Evolutionary conservation across 2,329 filamentous ascomycete species (phyloP).

Genomic region (Aspergillus sp.): DNA sequence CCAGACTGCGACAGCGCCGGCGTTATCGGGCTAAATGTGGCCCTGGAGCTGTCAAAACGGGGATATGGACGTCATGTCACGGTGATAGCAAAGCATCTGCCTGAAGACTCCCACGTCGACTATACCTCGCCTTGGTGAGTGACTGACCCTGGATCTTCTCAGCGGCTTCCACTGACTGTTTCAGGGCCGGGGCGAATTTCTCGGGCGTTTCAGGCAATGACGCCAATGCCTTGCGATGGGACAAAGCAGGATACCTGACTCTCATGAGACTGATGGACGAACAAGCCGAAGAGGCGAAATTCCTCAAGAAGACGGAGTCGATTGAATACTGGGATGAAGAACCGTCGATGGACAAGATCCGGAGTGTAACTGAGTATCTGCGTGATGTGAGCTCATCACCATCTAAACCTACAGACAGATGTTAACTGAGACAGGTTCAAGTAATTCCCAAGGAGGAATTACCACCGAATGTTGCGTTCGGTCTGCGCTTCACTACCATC

Average conservation of each 20-base stretch:
- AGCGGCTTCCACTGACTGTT: not conserved
- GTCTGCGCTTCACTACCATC: slow-evolving; percentile 37
- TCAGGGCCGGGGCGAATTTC: slow-evolving; percentile 47
- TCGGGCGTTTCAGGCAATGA: slow-evolving; percentile 47
- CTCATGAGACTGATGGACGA: slow-evolving; percentile 38
- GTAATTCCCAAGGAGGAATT: not conserved
- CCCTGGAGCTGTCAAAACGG: slow-evolving; percentile 10
- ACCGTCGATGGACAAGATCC: slow-evolving; percentile 42
- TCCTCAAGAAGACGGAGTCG: slow-evolving; percentile 39
- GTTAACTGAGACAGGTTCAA: not conserved
- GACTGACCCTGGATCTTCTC: not conserved
- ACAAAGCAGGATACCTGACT: slow-evolving; percentile 38
- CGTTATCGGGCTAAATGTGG: slow-evolving; percentile 12
- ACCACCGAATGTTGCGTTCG: slow-evolving; percentile 32
- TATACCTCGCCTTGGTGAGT: slow-evolving; percentile 46
- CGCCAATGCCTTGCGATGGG: slow-evolving; percentile 45
- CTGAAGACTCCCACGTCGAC: slow-evolving; percentile 38
- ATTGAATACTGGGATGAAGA: slow-evolving; percentile 45
- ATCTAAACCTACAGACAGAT: not conserved
- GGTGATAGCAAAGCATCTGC: slow-evolving; percentile 43
- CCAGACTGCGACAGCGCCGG: not conserved
- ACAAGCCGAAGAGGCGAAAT: slow-evolving; percentile 30
- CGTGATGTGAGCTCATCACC: slow-evolving; percentile 17
- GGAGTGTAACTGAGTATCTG: slow-evolving; percentile 42
- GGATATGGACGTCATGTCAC: slow-evolving; percentile 23